phyloP scores from a whole-genome alignment of 169 alveolate species.

The Babesia bovis region DNA sequence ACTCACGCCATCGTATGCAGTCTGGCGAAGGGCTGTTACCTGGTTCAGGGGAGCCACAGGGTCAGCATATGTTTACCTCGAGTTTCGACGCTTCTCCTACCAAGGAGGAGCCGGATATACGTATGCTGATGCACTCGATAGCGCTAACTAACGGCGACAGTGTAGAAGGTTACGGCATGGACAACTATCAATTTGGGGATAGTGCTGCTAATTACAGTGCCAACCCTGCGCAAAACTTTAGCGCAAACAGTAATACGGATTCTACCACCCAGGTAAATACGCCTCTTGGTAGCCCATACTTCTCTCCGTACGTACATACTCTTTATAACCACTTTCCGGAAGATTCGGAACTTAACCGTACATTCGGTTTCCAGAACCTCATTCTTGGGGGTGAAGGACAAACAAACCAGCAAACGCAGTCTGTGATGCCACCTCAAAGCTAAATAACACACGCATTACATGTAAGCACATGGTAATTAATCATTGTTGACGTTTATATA shows the following conservation, averaged over 20 bases:
- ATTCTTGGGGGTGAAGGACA: slow-evolving; percentile 39
- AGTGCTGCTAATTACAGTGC: slow-evolving; percentile 1
- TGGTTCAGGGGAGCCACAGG: neutral
- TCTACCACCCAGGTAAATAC: no score
- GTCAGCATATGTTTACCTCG: slow-evolving; percentile 1
- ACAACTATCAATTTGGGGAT: slow-evolving; percentile 22
- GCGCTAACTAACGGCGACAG: slow-evolving; percentile 33
- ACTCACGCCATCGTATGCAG: neutral
- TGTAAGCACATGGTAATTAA: slow-evolving; percentile 2
- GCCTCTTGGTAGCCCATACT: slow-evolving; percentile 66
- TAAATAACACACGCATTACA: neutral
- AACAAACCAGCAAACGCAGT: slow-evolving; percentile 15
- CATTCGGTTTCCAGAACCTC: slow-evolving; percentile 53
- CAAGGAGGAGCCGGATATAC: slow-evolving; percentile 50
- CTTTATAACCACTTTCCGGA: slow-evolving; percentile 39
- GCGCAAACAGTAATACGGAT: neutral
- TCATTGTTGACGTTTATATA: slow-evolving; percentile 16
- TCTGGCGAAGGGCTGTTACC: neutral
- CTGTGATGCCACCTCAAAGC: slow-evolving; percentile 18
- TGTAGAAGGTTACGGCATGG: slow-evolving; percentile 12
- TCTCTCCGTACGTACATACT: slow-evolving; percentile 57
- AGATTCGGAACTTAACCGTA: slow-evolving; percentile 28
- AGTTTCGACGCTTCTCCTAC: slow-evolving; percentile 16
- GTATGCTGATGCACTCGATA: slow-evolving; percentile 57
- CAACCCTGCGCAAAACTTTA: neutral